Evolutionary conservation across 495 filamentous ascomycete species (phyloP).

Genomic region (Aspergillus heteromorphus): DNA sequence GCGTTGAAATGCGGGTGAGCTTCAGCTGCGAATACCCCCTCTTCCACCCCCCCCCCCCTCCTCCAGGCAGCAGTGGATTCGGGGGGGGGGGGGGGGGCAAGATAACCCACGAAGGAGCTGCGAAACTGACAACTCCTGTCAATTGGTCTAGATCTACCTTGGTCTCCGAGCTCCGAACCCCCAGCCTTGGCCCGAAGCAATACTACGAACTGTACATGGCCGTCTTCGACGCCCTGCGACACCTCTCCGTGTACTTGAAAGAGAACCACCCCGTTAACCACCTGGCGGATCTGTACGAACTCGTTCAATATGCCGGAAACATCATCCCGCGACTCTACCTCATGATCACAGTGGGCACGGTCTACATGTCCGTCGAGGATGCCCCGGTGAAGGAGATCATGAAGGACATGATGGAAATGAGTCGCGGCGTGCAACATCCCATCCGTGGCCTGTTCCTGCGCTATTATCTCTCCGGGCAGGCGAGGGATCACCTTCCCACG

Average conservation of each 20-base stretch:
- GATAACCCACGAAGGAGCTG: slow-evolving; percentile 1
- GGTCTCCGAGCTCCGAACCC: slow-evolving; percentile 93
- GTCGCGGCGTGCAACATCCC: slow-evolving; percentile 92
- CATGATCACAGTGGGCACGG: slow-evolving; percentile 98
- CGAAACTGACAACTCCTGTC: slow-evolving; percentile 1
- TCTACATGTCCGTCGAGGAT: slow-evolving; percentile 98
- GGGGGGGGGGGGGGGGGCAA: slow-evolving; percentile 7
- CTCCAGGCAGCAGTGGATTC: slow-evolving; percentile 32
- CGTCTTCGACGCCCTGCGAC: slow-evolving; percentile 94
- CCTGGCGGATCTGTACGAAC: slow-evolving; percentile 95
- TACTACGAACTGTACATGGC: slow-evolving; percentile 99
- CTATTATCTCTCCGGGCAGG: slow-evolving; percentile 93
- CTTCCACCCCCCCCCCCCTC: slow-evolving; percentile 4
- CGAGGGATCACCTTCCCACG: slow-evolving; percentile 76
- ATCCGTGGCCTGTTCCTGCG: slow-evolving; percentile 90
- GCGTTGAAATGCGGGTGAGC: slow-evolving; percentile 95
- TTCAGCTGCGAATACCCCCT: neutral
- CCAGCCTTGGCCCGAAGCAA: slow-evolving; percentile 92
- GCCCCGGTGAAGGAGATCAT: slow-evolving; percentile 99
- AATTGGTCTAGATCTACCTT: slow-evolving; percentile 72
- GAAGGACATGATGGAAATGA: slow-evolving; percentile 99
- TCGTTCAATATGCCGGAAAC: slow-evolving; percentile 98
- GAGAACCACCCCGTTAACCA: slow-evolving; percentile 98
- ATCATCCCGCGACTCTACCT: slow-evolving; percentile 94
- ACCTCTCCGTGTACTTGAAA: slow-evolving; percentile 91